phyloP scores from a whole-genome alignment of 179 eudicot genomes.

The Sideroxylon spinosum region DNA sequence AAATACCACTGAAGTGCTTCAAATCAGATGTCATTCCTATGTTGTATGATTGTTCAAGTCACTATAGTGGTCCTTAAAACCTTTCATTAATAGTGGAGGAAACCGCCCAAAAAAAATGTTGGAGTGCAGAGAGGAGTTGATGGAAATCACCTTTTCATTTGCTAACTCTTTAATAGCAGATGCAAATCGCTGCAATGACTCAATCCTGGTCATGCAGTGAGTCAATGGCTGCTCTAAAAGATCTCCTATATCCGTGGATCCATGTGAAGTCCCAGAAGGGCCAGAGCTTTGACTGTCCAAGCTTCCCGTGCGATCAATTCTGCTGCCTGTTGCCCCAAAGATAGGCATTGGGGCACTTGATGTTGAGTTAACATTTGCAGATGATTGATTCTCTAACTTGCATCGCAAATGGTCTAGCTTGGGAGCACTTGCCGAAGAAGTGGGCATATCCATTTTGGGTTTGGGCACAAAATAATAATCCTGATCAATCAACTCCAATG shows the following conservation, averaged over 20 bases:
- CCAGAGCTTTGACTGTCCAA: slow-evolving; percentile 59
- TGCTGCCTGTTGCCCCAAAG: slow-evolving; percentile 38
- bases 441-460: slow-evolving; percentile 46
- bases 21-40: background rate
- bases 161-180: slow-evolving; percentile 68
- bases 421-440: slow-evolving; percentile 54
- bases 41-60: background rate
- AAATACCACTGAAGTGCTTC: no score
- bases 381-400: slow-evolving; percentile 38
- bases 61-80: background rate
- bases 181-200: slow-evolving; percentile 70
- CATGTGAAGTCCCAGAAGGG: slow-evolving; percentile 60
- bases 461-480: slow-evolving; percentile 86
- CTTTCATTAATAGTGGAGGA: background rate
- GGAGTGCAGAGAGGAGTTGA: background rate
- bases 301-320: slow-evolving; percentile 34
- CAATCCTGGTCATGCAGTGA: slow-evolving; percentile 59
- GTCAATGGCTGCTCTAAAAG: slow-evolving; percentile 61
- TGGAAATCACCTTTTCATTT: slow-evolving; percentile 59
- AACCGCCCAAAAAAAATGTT: background rate
- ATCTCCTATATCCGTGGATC: slow-evolving; percentile 51
- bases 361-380: slow-evolving; percentile 37
- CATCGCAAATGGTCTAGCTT: slow-evolving; percentile 41
- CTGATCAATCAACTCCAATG: slow-evolving; percentile 71
- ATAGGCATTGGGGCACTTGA: slow-evolving; percentile 49